These are phyloP conservation scores for Sphagnum magellanicum DNA, from an alignment of 228 moss, liverwort and hornwort species.

Conservation along the genomic window DNA sequence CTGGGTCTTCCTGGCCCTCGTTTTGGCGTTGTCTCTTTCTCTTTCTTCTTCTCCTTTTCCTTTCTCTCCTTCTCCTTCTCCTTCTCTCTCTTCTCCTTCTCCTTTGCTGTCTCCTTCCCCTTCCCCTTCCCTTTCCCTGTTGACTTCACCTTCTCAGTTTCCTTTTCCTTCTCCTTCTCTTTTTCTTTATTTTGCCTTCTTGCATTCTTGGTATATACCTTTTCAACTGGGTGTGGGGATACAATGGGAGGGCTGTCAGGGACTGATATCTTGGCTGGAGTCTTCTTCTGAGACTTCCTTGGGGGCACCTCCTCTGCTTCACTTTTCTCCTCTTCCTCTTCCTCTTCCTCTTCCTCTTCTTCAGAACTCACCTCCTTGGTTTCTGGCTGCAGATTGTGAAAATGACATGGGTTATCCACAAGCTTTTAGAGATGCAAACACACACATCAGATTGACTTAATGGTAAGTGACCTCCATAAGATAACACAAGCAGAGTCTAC, in stretches of 20 bases:
- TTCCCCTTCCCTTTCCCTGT: background rate
- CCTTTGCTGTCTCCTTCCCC: no score
- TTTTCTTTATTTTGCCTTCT: constrained; percentile 30
- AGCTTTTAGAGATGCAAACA: no score
- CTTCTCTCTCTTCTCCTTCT: no score
- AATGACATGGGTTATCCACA: no score
- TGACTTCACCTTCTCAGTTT: background rate
- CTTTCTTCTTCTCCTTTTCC: no score
- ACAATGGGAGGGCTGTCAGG: constrained; percentile 34
- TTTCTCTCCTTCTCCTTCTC: no score
- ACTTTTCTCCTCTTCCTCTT: constrained; percentile 1
- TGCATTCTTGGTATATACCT: constrained; percentile 60
- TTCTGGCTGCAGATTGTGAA: constrained; percentile 19
- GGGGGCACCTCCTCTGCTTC: background rate
- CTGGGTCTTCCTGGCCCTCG: constrained; percentile 34
- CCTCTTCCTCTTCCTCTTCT: constrained; percentile 27
- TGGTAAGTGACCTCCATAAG: no score
- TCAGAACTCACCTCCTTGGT: constrained; percentile 29
- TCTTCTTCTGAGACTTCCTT: background rate
- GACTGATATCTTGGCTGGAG: constrained; percentile 27
- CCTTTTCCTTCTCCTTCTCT: constrained; percentile 22
- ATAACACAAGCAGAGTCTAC: no score
- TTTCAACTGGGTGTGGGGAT: constrained; percentile 55
- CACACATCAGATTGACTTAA: no score
- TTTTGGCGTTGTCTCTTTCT: constrained; percentile 7